Base-by-base conservation (phyloP, 192 early-diverging fungal species). In the Podila epigama region DNA sequence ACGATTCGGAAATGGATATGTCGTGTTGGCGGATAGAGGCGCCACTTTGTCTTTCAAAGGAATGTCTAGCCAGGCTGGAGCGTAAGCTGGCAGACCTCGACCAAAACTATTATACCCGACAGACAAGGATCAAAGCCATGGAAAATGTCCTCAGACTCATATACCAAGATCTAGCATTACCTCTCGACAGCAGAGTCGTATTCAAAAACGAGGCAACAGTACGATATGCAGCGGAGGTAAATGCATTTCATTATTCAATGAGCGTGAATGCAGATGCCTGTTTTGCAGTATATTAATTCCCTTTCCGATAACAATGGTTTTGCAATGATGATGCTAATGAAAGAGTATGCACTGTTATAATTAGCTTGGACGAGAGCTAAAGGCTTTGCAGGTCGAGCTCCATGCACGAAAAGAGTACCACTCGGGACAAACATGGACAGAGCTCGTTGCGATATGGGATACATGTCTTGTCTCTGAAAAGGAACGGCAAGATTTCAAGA, bases 401-500 rank as follows among this genome's bases (percentile, higher is more conserved):
- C 27, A n/a, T 11, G 73, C 73, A 12, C 65, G 73, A 15, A 68
- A 77, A 50, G 32, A 52, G 9, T 77, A 77, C 39, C 48, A 44
- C 22, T 58, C 65, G 8, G 73, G 66, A 54, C 60, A 83, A 58
- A 54, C 65, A 28, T 75, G 68, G 66, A 32, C 58, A 4, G 42
- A 55, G 1, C 54, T 86, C 31, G 39, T 51, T 5, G 48, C 50
- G 10, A 52, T 86, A 8, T 86, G 85, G 85, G 82, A 86, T 50
- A 48, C 58, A 10, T 84, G 82, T 35, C 41, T 86, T 27, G 60
- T 86, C n/a, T 52, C 60, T 25, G 60, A 80, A 25, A 42, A 60
- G 33, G 85, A 86, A 27, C 68, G 80, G 41, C 68, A 79, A n/a
- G 64, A 53, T 2, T 86, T 86, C 51, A 78, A 68, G 33, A 52